phyloP scores from a whole-genome alignment of 352 stramenopile genomes.

The Pythium guiyangense region DNA sequence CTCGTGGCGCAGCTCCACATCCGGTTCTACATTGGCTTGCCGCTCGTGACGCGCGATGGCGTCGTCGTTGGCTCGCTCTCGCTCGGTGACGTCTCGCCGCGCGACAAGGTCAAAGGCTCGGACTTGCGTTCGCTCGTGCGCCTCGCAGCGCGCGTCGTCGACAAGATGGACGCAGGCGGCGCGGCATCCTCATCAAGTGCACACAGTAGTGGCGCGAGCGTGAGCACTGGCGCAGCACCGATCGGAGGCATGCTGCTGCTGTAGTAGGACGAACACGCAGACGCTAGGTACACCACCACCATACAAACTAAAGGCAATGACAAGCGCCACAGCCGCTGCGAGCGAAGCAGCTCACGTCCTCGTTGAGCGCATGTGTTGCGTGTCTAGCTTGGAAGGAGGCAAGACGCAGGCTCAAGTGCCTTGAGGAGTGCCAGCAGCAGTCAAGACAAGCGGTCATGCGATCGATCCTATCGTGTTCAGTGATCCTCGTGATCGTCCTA shows the following conservation, averaged over 20 bases:
- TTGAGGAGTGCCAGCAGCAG: too few species aligned
- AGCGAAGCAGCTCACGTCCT: too few species aligned
- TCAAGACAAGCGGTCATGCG: too few species aligned
- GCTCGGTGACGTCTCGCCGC: constrained; percentile 58
- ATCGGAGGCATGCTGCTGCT: constrained; percentile 18
- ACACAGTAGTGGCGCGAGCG: neutral
- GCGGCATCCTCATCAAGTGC: neutral
- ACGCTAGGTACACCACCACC: too few species aligned
- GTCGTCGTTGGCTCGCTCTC: constrained; percentile 68
- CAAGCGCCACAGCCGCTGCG: too few species aligned
- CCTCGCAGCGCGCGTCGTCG: constrained; percentile 61
- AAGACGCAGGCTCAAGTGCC: too few species aligned
- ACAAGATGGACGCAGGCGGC: constrained; percentile 64
- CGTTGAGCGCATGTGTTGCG: too few species aligned
- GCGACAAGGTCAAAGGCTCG: constrained; percentile 55
- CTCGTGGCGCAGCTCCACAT: constrained; percentile 66
- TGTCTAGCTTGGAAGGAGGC: too few species aligned
- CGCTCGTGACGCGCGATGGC: constrained; percentile 64
- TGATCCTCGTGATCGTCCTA: too few species aligned
- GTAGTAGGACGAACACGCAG: neutral
- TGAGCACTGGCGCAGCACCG: constrained; percentile 5
- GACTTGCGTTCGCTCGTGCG: constrained; percentile 67
- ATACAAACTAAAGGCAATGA: too few species aligned
- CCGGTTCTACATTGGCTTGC: constrained; percentile 75
- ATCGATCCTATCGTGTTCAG: too few species aligned